Evolutionary conservation across 2,329 filamentous ascomycete genomes (phyloP).

Genomic region (Tricladium varicosporioides): DNA sequence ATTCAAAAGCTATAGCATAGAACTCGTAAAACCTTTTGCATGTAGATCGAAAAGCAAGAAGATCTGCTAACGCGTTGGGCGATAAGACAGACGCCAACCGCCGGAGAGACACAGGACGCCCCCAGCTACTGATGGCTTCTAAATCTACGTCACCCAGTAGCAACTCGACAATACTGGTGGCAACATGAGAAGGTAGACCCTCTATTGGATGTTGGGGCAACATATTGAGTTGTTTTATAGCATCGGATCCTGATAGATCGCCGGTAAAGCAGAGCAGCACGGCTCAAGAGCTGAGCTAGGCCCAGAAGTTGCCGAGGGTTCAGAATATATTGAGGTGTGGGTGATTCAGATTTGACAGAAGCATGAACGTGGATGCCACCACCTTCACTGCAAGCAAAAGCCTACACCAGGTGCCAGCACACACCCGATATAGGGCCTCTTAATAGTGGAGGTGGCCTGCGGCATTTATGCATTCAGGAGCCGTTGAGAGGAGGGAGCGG

Average conservation of each 20-base stretch:
- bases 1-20: neutral
- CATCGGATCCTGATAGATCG: no score
- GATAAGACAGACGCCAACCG: neutral
- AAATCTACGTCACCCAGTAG: no score
- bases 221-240: no score
- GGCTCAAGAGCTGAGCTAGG: no score
- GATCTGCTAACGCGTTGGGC: neutral
- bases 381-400: neutral
- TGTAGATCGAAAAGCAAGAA: neutral
- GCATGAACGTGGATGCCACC: neutral
- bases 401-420: neutral
- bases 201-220: no score
- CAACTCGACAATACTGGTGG: no score
- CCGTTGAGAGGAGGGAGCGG: neutral
- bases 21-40: neutral
- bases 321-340: neutral
- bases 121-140: no score
- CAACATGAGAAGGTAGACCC: no score
- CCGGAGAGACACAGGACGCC: no score
- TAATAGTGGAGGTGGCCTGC: neutral
- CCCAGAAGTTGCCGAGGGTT: neutral
- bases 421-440: neutral
- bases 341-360: neutral
- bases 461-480: constrained; percentile 10
- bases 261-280: no score